These are phyloP conservation scores for Musa balbisiana DNA, from an alignment of 202 grass and related monocot species.

Conservation along the genomic window DNA sequence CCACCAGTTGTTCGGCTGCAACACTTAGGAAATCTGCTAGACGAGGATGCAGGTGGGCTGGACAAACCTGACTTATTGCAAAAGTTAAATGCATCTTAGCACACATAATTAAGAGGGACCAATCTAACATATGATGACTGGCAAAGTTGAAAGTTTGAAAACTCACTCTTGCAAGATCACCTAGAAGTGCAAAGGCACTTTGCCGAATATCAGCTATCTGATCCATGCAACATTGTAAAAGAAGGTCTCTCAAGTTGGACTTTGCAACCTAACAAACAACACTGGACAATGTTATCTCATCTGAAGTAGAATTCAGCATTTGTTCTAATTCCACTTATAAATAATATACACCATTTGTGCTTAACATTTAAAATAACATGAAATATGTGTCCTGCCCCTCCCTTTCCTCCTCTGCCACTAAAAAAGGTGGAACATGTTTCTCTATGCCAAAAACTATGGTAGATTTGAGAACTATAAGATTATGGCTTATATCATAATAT, in stretches of 20 bases:
- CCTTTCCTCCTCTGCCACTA: too few relatives aligned
- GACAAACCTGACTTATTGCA: slow-evolving; percentile 58
- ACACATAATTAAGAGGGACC: not conserved
- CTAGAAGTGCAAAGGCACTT: slow-evolving; percentile 88
- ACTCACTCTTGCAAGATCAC: slow-evolving; percentile 91
- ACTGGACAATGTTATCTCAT: not conserved
- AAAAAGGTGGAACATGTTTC: too few relatives aligned
- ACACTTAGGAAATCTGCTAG: slow-evolving; percentile 85
- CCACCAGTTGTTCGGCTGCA: slow-evolving; percentile 92
- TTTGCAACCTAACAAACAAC: slow-evolving; percentile 58
- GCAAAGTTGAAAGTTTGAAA: slow-evolving; percentile 13
- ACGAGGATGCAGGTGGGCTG: slow-evolving; percentile 69
- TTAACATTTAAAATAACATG: too few relatives aligned
- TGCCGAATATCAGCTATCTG: slow-evolving; percentile 88
- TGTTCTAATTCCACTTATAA: too few relatives aligned
- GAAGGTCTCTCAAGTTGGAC: slow-evolving; percentile 81
- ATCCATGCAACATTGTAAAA: slow-evolving; percentile 96
- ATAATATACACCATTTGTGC: too few relatives aligned
- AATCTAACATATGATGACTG: slow-evolving; percentile 15
- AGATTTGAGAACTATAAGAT: too few relatives aligned
- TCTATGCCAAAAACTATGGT: too few relatives aligned
- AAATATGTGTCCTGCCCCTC: too few relatives aligned
- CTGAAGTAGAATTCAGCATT: not conserved
- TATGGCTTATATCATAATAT: too few relatives aligned
- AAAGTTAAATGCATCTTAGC: slow-evolving; percentile 6